Conservation (phyloP, 495 filamentous ascomycete genomes). For the Trichoderma reesei region DNA sequence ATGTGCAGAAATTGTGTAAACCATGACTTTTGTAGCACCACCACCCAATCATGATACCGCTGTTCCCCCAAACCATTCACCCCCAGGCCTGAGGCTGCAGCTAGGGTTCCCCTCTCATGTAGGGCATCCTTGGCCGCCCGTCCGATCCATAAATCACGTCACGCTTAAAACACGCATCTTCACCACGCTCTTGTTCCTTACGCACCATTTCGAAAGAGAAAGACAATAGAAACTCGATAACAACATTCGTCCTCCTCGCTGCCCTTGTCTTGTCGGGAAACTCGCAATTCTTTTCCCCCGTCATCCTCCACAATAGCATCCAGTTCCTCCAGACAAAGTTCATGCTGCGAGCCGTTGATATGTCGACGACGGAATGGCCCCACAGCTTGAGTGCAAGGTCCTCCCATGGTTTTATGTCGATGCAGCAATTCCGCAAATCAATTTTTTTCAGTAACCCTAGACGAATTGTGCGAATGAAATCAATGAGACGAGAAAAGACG, state of each 20-base stretch:
- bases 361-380: background rate
- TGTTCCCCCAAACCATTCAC: no score
- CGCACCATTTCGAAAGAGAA: constrained; percentile 11
- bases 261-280: background rate
- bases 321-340: background rate
- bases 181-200: constrained; percentile 10
- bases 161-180: background rate
- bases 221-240: constrained; percentile 14
- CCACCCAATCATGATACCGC: background rate
- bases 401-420: background rate
- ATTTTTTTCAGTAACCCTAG: constrained; percentile 6
- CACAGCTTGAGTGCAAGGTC: background rate
- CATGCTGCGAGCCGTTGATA: background rate
- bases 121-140: background rate
- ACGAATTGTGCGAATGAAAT: background rate
- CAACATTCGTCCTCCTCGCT: background rate
- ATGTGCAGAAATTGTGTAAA: background rate
- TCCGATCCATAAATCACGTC: background rate
- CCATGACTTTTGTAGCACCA: background rate
- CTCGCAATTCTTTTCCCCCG: background rate
- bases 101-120: background rate
- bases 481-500: background rate
- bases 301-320: background rate
- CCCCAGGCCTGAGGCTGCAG: background rate
- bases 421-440: background rate